Evolutionary conservation across 1,284 basidiomycete species (phyloP).

Genomic region (Austropuccinia psidii): DNA sequence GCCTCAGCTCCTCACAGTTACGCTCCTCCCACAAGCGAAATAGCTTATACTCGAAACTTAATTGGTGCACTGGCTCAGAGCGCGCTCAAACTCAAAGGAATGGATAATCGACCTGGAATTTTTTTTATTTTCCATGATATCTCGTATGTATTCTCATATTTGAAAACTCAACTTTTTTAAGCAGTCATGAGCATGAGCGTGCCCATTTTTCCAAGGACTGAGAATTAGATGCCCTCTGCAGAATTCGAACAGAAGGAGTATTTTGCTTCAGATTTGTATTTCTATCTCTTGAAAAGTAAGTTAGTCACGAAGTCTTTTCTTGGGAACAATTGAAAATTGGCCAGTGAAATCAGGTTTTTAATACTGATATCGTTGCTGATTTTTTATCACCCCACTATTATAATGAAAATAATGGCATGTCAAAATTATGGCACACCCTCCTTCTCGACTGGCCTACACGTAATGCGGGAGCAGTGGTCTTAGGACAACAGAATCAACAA

Average conservation of each 20-base stretch:
- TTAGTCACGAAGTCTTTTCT: no score
- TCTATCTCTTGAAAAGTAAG: conserved; percentile 37
- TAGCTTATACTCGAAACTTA: conserved; percentile 27
- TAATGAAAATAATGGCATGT: background rate
- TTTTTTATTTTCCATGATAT: conserved; percentile 83
- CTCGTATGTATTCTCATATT: conserved; percentile 43
- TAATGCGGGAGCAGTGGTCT: conserved; percentile 7
- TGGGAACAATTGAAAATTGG: no score
- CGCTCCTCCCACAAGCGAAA: background rate
- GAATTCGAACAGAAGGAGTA: conserved; percentile 70
- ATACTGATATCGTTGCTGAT: no score
- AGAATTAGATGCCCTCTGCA: background rate
- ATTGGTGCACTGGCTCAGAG: conserved; percentile 24
- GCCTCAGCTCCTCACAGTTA: background rate
- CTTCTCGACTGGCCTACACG: background rate
- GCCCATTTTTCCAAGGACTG: background rate
- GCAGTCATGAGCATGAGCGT: background rate
- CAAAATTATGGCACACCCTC: background rate
- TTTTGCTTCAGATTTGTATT: conserved; percentile 48
- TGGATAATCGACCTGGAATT: conserved; percentile 65
- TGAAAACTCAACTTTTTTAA: background rate
- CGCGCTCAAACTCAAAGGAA: conserved; percentile 10
- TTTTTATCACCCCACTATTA: background rate
- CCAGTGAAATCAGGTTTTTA: no score
- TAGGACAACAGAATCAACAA: conserved; percentile 52